These are phyloP conservation scores for Xerocomus minutiporus DNA, from an alignment of 1,284 basidiomycete species.

Conservation along the genomic window DNA sequence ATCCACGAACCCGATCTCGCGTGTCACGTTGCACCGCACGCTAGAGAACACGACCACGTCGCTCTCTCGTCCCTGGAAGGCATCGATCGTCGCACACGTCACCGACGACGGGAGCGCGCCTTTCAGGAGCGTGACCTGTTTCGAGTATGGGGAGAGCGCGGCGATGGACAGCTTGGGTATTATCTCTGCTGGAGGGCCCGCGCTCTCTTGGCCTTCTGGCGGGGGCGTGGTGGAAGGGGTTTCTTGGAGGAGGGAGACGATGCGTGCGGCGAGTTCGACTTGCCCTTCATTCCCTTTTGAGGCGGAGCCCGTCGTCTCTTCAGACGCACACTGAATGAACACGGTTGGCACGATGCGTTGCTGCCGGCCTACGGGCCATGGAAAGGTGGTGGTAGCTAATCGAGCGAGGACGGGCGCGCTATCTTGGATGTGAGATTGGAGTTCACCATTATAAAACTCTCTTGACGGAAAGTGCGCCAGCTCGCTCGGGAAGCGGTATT, in stretches of 20 bases:
- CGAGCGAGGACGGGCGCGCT: conserved; percentile 37
- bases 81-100: conserved; percentile 60
- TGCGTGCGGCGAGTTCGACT: conserved; percentile 40
- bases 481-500: conserved; percentile 58
- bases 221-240: conserved; percentile 1
- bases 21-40: conserved; percentile 56
- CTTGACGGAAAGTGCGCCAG: conserved; percentile 57
- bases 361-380: conserved; percentile 44
- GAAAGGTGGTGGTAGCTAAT: conserved; percentile 44
- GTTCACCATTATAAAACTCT: conserved; percentile 54
- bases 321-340: conserved; percentile 52
- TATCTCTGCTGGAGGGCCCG: neutral
- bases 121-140: conserved; percentile 47
- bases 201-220: neutral
- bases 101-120: conserved; percentile 39
- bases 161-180: conserved; percentile 39
- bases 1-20: conserved; percentile 65
- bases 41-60: conserved; percentile 69
- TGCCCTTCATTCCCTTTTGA: conserved; percentile 62
- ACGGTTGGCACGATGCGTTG: conserved; percentile 44
- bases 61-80: conserved; percentile 74
- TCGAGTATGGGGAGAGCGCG: conserved; percentile 56
- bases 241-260: conserved; percentile 20
- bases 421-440: conserved; percentile 45
- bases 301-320: conserved; percentile 55